Evolutionary conservation across 306 rosid species (phyloP).

Genomic region (Dryas alaskensis): DNA sequence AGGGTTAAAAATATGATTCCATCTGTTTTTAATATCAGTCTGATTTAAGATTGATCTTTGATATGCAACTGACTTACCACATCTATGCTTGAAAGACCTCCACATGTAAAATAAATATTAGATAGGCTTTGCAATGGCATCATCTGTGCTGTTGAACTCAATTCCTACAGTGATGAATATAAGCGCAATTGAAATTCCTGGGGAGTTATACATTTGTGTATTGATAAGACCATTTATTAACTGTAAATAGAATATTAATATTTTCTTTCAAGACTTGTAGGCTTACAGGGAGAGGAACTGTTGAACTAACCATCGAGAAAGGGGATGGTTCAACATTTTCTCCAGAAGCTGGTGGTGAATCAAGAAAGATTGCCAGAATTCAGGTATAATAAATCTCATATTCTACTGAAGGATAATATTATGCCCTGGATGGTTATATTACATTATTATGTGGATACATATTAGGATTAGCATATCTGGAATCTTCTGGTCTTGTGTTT

Average conservation of each 20-base stretch:
- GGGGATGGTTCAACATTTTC: constrained; percentile 81
- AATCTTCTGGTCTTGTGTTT: constrained; percentile 7
- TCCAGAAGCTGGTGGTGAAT: constrained; percentile 74
- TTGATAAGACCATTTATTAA: no score
- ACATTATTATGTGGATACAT: neutral
- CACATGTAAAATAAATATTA: neutral
- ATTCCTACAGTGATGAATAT: no score
- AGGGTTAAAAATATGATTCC: neutral
- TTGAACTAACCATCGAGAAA: constrained; percentile 77
- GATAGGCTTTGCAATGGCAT: neutral
- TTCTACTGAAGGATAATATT: neutral
- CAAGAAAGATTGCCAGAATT: constrained; percentile 63
- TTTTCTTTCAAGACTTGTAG: constrained; percentile 41
- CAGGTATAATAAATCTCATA: constrained; percentile 45
- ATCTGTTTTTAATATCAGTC: neutral
- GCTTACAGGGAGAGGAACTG: constrained; percentile 85
- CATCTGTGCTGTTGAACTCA: neutral
- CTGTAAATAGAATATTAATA: constrained; percentile 23
- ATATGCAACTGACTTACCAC: neutral
- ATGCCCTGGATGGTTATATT: neutral
- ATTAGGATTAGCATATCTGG: neutral
- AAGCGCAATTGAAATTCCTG: no score
- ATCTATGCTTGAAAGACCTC: constrained; percentile 1
- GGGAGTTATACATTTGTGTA: no score
- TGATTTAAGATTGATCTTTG: neutral